Evolutionary conservation across 2,329 filamentous ascomycete genomes (phyloP).

Genomic region (Diaporthe helianthi): DNA sequence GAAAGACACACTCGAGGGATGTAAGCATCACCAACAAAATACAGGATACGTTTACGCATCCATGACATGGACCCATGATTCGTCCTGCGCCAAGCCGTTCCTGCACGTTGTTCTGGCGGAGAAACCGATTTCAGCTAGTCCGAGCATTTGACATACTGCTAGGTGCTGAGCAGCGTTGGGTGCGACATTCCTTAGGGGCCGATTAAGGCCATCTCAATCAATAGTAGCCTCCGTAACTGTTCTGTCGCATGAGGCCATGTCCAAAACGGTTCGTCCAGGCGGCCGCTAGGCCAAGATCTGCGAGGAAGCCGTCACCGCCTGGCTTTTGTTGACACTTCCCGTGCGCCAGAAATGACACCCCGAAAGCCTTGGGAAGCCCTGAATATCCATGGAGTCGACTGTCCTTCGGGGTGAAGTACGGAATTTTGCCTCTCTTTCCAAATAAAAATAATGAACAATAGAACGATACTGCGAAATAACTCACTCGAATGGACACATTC

Average conservation of each 20-base stretch:
- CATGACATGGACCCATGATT: not conserved
- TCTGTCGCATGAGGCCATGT: not conserved
- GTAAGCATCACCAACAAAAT: not conserved
- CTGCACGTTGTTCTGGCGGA: not conserved
- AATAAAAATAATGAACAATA: too few species aligned
- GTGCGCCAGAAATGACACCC: not conserved
- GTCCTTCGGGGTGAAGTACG: too few species aligned
- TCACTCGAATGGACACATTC: not conserved
- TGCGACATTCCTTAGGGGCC: not conserved
- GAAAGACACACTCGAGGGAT: not conserved
- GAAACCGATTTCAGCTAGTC: not conserved
- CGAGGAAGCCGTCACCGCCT: not conserved
- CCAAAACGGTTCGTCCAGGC: not conserved
- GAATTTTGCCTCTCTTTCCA: too few species aligned
- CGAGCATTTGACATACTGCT: not conserved
- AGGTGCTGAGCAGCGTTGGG: not conserved
- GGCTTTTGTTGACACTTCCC: not conserved
- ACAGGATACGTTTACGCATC: not conserved
- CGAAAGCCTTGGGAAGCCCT: too few species aligned
- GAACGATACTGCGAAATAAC: too few species aligned
- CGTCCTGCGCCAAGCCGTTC: constrained; percentile 2
- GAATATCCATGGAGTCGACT: too few species aligned
- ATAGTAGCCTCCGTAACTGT: not conserved
- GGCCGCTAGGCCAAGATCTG: not conserved
- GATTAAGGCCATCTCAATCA: not conserved